phyloP scores from a whole-genome alignment of 129 eudicot genomes.

The Kitagawia praeruptora region DNA sequence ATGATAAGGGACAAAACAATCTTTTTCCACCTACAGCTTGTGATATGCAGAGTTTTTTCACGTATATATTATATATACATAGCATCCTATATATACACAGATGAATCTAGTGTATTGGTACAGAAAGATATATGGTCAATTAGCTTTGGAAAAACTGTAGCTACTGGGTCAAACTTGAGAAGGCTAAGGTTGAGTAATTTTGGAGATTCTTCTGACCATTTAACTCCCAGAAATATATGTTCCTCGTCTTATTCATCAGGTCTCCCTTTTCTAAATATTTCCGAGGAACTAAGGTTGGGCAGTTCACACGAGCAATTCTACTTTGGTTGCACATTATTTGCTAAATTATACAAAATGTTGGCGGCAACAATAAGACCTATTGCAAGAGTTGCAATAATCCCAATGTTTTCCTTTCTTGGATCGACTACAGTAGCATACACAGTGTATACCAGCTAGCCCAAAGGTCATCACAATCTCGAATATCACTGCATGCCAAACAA shows the following conservation, averaged over 20 bases:
- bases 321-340: not conserved
- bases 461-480: no score
- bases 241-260: slow-evolving; percentile 41
- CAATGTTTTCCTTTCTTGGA: no score
- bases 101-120: slow-evolving; percentile 9
- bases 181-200: slow-evolving; percentile 35
- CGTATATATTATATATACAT: no score
- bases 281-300: not conserved
- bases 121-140: slow-evolving; percentile 18
- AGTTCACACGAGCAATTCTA: not conserved
- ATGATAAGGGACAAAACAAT: no score
- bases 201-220: slow-evolving; percentile 10
- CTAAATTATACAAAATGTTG: no score
- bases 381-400: no score
- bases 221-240: slow-evolving; percentile 17
- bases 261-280: slow-evolving; percentile 16
- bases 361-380: no score
- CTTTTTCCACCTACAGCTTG: no score
- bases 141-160: slow-evolving; percentile 22
- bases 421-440: no score
- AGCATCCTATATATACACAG: not conserved
- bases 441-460: no score
- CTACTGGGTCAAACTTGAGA: slow-evolving; percentile 39
- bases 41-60: no score
- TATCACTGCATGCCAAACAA: no score